Base-by-base conservation (phyloP, 345 rosid species). In the Triadica sebifera region DNA sequence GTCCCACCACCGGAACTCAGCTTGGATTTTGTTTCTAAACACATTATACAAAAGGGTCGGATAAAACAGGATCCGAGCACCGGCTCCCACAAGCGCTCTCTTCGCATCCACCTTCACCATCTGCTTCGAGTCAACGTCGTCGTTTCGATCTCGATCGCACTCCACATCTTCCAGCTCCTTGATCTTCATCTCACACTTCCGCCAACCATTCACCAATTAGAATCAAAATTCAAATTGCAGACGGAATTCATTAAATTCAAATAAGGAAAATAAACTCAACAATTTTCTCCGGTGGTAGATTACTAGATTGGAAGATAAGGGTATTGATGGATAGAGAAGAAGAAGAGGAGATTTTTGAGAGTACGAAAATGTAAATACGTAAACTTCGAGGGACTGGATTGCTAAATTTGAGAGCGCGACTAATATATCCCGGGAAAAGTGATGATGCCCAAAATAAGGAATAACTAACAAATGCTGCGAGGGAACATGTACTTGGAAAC, bases 1-100 rank as follows among this genome's bases (percentile, higher is more conserved):
- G 74, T 90, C 94, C 91, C 91, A 88, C 91, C 94, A 90, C 29
- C 88, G 81, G 81, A 88, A 90, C 79, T 88, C 91, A 5, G 89
- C 6, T 58, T 88, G 86, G 64, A 88, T 79, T 78, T 86, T 90
- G 85, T 86, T 88, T 72, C 94, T 70, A 45, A 84, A 79, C 45
- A 88, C 90, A 82, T 88, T 90, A 75, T 88, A 90, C 70, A 88
- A 65, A 76, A 90, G 90, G 29, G 94, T 90, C 49, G 94, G 91
- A 60, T 88, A 90, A 72, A 90, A 88, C 7, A 90, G 80, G 78
- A 84, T 81, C 85, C 91, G 84, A 59, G 91, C 91, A 57, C 91
- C 91, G 29, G 88, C 91, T 37, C 91, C 94, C 24, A 90, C 87
- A 64, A 90, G 34, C 8, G 74, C 86, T 71, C 87, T 81, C 85